Base-by-base conservation (phyloP, 805 yeast genomes). In the Candida railenensis region DNA sequence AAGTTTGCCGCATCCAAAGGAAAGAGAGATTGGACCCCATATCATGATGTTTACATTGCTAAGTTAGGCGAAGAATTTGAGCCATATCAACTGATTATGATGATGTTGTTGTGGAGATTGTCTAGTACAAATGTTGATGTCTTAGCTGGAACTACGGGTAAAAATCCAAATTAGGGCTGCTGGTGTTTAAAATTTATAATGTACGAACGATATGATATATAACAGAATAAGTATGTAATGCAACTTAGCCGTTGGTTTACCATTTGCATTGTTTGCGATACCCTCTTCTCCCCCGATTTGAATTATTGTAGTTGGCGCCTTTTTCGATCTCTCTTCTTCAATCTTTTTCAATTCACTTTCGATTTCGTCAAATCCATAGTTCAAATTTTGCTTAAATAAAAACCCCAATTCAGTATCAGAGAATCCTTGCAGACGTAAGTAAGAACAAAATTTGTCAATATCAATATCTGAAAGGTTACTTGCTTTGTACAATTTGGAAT, bases 41-140 rank as follows among this genome's bases (percentile, higher is more conserved):
- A 76, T 37, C 83, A 82, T 49, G 88, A 84, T 49, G 82, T 78
- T 47, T 69, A 78, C 34, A 75, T 81, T 43, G 73, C 74, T 43
- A 70, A 70, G 21, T 69, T 83, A 32, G 87, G 89, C 1, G 75
- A 76, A 30, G 60, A 60, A 45, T 89, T 82, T 57, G 62, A 66
- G 40, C 97, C 97, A 0, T 83, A 84, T 59, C 70, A 83, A 45
- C 74, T 85, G 20, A 77, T 80, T 2, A 76, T 87, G 43, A 87
- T 86, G 88, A 58, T 85, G 56, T 52, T 87, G 2, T 59, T 88
- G 50, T 89, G 96, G 96, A 73, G 90, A 49, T 53, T 86, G 21
- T 74, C 87, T 18, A 70, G 79, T 30, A 82, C 86, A 1, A 69
- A 77, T 46, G 69, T 84, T 39, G 83, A 76, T 1, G 82, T 68